Conservation (phyloP, 164 flowering plant genomes). For the Macadamia integrifolia region DNA sequence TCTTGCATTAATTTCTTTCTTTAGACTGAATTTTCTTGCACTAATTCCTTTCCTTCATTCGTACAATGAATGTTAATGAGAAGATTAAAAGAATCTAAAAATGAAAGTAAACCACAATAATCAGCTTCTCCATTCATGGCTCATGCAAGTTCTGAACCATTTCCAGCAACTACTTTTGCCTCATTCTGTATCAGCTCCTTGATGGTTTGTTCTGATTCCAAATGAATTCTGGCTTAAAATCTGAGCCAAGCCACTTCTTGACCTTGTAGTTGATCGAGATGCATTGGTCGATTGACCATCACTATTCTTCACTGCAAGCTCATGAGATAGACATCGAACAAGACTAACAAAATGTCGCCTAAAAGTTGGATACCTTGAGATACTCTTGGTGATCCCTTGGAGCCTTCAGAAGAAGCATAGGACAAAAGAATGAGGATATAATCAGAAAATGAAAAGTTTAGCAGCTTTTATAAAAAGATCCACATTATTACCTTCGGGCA, state of each 20-base stretch:
- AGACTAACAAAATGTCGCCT: slow-evolving; percentile 53
- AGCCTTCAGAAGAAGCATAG: slow-evolving; percentile 38
- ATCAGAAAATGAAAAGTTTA: background rate
- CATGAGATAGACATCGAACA: slow-evolving; percentile 35
- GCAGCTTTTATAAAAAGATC: background rate
- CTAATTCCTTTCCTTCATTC: too few relatives aligned
- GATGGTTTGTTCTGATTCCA: slow-evolving; percentile 27
- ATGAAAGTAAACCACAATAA: background rate
- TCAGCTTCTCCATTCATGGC: background rate
- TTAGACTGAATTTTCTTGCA: too few relatives aligned
- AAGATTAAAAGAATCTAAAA: background rate
- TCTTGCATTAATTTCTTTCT: too few relatives aligned
- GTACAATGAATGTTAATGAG: too few relatives aligned
- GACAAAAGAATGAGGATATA: background rate
- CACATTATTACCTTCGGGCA: slow-evolving; percentile 61
- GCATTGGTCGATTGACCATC: slow-evolving; percentile 18
- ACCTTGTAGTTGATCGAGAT: slow-evolving; percentile 23
- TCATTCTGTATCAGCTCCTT: slow-evolving; percentile 30
- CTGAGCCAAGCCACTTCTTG: slow-evolving; percentile 42
- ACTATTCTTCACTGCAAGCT: slow-evolving; percentile 43
- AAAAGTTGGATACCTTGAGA: slow-evolving; percentile 79
- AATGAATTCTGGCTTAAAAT: slow-evolving; percentile 54
- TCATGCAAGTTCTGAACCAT: slow-evolving; percentile 31
- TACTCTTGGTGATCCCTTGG: slow-evolving; percentile 71
- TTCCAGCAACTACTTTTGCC: slow-evolving; percentile 22